Conservation (phyloP, 2,329 filamentous ascomycete genomes). For the Didymellaceae sp. region DNA sequence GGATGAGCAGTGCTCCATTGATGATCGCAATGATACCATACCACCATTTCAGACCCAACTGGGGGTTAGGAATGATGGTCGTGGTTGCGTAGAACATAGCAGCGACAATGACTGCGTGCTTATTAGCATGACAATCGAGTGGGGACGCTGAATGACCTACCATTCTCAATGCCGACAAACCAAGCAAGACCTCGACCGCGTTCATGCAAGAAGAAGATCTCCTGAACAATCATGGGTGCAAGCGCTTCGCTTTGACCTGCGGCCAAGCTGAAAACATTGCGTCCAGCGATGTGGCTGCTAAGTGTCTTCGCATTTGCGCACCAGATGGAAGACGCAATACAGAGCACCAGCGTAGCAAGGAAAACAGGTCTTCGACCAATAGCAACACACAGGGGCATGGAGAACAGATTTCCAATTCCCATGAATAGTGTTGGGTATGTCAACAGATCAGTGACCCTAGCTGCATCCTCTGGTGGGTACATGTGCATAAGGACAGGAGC, state of each 20-base stretch:
- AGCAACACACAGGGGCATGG: background rate
- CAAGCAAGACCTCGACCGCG: background rate
- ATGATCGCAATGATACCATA: background rate
- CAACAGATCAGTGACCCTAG: background rate
- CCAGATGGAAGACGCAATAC: background rate
- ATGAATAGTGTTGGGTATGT: background rate
- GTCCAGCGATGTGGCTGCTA: background rate
- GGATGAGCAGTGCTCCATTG: background rate
- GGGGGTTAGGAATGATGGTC: background rate
- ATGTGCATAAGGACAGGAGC: background rate
- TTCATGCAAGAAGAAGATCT: background rate
- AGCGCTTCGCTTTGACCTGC: background rate
- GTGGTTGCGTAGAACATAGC: background rate
- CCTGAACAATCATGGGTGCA: slow-evolving; percentile 1
- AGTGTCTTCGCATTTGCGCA: slow-evolving; percentile 1
- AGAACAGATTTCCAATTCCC: background rate
- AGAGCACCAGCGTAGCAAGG: background rate
- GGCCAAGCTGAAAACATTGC: slow-evolving; percentile 1
- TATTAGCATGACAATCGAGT: background rate
- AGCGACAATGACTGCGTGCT: background rate
- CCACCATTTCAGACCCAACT: slow-evolving; percentile 1
- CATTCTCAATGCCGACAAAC: background rate
- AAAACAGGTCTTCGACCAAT: background rate
- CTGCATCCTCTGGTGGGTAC: background rate
- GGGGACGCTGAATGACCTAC: background rate